These are phyloP conservation scores for Microbotryum lychnidis-dioicae DNA, from an alignment of 1,284 basidiomycete genomes.

Conservation along the genomic window DNA sequence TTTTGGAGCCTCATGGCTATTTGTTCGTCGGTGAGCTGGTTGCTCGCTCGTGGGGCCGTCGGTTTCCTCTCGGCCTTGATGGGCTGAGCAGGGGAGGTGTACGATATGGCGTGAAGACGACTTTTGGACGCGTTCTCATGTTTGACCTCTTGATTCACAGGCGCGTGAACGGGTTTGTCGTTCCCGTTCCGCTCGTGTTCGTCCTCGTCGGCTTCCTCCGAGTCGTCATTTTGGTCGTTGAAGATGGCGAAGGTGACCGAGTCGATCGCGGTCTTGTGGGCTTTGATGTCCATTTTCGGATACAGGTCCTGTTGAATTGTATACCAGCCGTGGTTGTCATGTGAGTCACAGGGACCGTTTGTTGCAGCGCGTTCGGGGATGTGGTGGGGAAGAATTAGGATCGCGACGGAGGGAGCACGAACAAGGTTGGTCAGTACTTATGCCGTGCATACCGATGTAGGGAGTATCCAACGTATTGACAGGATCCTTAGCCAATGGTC, in stretches of 20 bases:
- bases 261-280: constrained; percentile 19
- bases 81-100: constrained; percentile 7
- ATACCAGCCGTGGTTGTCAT: too few relatives aligned
- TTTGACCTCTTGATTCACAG: constrained; percentile 4
- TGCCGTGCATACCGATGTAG: background rate
- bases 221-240: background rate
- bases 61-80: background rate
- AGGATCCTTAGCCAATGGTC: background rate
- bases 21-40: constrained; percentile 1
- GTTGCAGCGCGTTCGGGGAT: too few relatives aligned
- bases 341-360: too few relatives aligned
- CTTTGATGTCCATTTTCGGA: constrained; percentile 19
- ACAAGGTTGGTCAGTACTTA: background rate
- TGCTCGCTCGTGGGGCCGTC: background rate
- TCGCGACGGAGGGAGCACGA: too few relatives aligned
- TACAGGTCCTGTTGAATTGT: constrained; percentile 6
- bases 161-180: background rate
- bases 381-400: too few relatives aligned
- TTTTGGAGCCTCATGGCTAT: constrained; percentile 6
- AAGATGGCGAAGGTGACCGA: constrained; percentile 12
- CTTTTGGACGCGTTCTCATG: background rate
- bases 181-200: background rate
- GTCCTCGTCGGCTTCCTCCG: background rate
- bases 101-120: background rate
- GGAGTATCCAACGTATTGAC: background rate